Evolutionary conservation across 1,139 yeast genomes (phyloP), one percentile per base, ranked within the genome.

Genomic region (Pichia sp.): DNA sequence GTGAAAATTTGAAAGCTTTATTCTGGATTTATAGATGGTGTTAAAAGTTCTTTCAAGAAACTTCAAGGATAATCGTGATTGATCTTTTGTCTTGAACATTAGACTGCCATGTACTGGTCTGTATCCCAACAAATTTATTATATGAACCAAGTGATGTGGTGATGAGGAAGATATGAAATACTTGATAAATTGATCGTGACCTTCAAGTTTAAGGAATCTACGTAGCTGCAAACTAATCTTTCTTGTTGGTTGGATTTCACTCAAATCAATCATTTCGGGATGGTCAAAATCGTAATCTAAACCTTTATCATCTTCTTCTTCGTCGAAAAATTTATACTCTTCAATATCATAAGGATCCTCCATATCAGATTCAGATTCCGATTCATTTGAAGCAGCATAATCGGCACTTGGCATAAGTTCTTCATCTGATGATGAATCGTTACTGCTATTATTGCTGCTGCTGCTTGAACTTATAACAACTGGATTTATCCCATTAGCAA

Each of bases 121-220:
- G 55, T 69, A 80, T 2, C 86, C 86, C 32, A 81, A 58, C 42
- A 73, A 55, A 43, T 71, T 63, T 5, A 78, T 73, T 43, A 79
- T 62, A 42, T 59, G 64, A 32, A 75, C 56, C 31, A 81, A 69
- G 54, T 79, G 80, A 28, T 73, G 67, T 10, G 77, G 68, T 26
- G 75, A 68, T 11, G 86, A 78, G 2, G 75, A 73, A 0, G 90
- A 85, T 33, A 85, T 61, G 53, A 86, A 62, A 53, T 85, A 82
- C 27, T 55, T 57, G 29, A 56, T 42, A 42, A 58, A 59, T 49
- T 65, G 62, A 51, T 72, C 64, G 33, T 77, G 70, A 0, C 95
- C 95, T 48, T 75, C 62, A n/a, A 65, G 61, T 57, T 82, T 83
- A 45, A 87, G 63, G 53, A 59, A 79, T 46, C 69, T 66, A 48